Conservation (phyloP, 2,329 filamentous ascomycete genomes). For the Verticillium albo-atrum region DNA sequence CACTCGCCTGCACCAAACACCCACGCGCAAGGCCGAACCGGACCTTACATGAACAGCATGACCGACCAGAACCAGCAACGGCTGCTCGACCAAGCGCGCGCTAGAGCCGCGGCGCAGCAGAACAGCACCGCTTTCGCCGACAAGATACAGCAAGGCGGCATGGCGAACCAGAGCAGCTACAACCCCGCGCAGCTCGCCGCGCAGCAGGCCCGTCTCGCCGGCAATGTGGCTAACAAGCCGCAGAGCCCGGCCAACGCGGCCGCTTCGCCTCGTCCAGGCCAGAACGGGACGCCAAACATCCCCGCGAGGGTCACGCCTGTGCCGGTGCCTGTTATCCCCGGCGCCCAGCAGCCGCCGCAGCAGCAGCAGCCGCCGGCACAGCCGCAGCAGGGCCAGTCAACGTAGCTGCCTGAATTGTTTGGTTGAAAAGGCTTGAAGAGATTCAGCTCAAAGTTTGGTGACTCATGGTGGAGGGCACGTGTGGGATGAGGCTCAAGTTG, state of each 20-base stretch:
- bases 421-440: neutral
- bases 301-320: conserved; percentile 39
- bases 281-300: conserved; percentile 30
- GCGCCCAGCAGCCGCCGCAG: conserved; percentile 26
- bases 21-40: conserved; percentile 29
- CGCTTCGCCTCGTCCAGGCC: conserved; percentile 15
- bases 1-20: conserved; percentile 25
- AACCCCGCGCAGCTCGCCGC: conserved; percentile 29
- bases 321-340: conserved; percentile 36
- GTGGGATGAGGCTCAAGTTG: too few species aligned
- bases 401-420: neutral
- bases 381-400: neutral
- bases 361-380: conserved; percentile 3
- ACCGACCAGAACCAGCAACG: conserved; percentile 39
- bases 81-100: conserved; percentile 46
- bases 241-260: conserved; percentile 19
- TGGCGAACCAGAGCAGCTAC: conserved; percentile 29
- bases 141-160: conserved; percentile 39
- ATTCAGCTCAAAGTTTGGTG: neutral
- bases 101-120: conserved; percentile 40
- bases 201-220: conserved; percentile 30
- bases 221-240: conserved; percentile 28
- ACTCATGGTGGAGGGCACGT: too few species aligned
- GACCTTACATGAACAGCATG: conserved; percentile 42
- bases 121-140: conserved; percentile 34